Conservation (phyloP, 805 yeast species). For the Starmerella stigmatis region DNA sequence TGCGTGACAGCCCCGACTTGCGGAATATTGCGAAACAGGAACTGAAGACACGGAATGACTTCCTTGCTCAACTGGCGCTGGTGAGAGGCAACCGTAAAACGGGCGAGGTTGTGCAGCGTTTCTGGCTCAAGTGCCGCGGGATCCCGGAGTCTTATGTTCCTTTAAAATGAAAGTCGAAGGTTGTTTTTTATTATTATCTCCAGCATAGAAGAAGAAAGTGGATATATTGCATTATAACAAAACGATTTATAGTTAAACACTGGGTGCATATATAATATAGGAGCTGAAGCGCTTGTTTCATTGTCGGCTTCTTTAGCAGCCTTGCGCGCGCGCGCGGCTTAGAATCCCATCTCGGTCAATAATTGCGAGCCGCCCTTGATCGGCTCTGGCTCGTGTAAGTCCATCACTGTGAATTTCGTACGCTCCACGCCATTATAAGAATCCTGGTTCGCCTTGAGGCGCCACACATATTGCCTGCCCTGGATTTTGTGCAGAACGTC, state of each 20-base stretch:
- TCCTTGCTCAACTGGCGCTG: conserved; percentile 27
- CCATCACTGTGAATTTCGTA: conserved; percentile 60
- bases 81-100: conserved; percentile 29
- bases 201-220: no score
- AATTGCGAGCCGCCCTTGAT: conserved; percentile 10
- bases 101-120: conserved; percentile 25
- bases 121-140: conserved; percentile 31
- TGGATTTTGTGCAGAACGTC: conserved; percentile 40
- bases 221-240: no score
- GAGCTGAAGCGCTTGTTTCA: no score
- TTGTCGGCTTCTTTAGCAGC: neutral
- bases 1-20: conserved; percentile 19
- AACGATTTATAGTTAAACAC: no score
- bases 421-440: conserved; percentile 61
- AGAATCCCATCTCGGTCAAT: conserved; percentile 19
- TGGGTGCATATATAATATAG: no score
- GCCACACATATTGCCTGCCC: conserved; percentile 62
- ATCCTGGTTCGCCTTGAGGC: conserved; percentile 75
- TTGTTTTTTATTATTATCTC: no score
- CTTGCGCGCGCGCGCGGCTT: neutral
- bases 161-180: neutral
- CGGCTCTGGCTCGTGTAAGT: conserved; percentile 26
- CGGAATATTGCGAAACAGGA: conserved; percentile 13
- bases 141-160: conserved; percentile 25
- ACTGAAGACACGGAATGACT: conserved; percentile 19